Evolutionary conservation across 345 rosid genomes (phyloP), one percentile per base, ranked within the genome.

Genomic region (Turnera subulata): DNA sequence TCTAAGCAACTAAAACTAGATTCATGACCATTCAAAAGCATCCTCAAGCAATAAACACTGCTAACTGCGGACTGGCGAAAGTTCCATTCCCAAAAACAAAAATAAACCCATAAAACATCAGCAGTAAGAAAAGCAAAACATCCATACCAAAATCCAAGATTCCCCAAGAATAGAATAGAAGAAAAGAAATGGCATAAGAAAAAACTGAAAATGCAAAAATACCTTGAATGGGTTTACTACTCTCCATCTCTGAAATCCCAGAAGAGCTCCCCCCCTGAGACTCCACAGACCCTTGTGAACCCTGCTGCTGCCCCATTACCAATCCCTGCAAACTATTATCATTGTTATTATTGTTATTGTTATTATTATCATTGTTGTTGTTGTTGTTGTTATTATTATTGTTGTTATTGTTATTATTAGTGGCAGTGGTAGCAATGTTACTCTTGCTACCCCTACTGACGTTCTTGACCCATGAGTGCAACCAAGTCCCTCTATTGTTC

Each of bases 191-290:
- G 6, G 11, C 15, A 51, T n/a, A n/a, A n/a, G n/a, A 12, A 15
- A 20, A 17, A 43, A 16, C 16, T 1, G 22, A 22, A 46, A 40
- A 49, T 23, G 29, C 22, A 42, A 24, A 0, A 49, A 40, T 42
- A 85, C 90, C 88, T 83, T 82, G 93, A 60, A 63, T 70, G 17
- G 78, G 50, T 72, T 71, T 85, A 53, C 35, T 29, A 29, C 76
- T 76, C 48, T 86, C 98, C 17, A 74, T 22, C 65, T 89, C 97
- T 2, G 95, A 81, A 47, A 76, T 29, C 40, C 82, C 79, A 1
- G 84, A 81, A 24, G 78, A 84, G 70, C 85, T 80, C 43, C 89
- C 82, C 22, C 67, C 92, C 25, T 50, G 89, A 37, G 91, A 75
- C 66, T 82, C 98, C 48, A 59, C 61, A 54, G 80, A 83, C 6